These are phyloP conservation scores for Mycena rosella DNA, from an alignment of 768 basidiomycete species.

Conservation along the genomic window DNA sequence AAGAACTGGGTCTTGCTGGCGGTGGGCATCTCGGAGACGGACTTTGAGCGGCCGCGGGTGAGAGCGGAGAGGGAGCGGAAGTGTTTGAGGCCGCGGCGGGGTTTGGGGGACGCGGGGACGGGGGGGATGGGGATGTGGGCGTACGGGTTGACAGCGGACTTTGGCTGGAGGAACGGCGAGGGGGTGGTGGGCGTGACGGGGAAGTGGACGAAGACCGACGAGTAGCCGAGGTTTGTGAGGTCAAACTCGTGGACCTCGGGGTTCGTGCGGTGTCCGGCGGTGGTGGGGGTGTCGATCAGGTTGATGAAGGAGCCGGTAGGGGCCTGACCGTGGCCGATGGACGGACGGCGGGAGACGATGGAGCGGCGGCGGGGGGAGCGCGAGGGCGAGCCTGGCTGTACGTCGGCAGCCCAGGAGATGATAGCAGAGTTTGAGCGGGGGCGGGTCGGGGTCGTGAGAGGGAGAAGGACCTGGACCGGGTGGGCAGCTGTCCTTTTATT, in stretches of 20 bases:
- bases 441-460: slow-evolving; percentile 36
- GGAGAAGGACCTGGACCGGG: slow-evolving; percentile 29
- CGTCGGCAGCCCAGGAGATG: slow-evolving; percentile 70
- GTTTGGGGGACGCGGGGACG: slow-evolving; percentile 34
- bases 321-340: slow-evolving; percentile 54
- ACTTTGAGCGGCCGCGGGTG: slow-evolving; percentile 56
- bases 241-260: slow-evolving; percentile 65
- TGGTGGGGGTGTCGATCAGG: slow-evolving; percentile 58
- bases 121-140: slow-evolving; percentile 41
- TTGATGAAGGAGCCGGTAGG: slow-evolving; percentile 64
- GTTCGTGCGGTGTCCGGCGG: slow-evolving; percentile 46
- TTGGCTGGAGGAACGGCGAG: slow-evolving; percentile 42
- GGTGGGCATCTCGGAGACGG: slow-evolving; percentile 30
- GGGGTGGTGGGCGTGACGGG: slow-evolving; percentile 61
- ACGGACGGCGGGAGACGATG: slow-evolving; percentile 42
- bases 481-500: slow-evolving; percentile 22
- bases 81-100: slow-evolving; percentile 52
- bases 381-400: slow-evolving; percentile 78
- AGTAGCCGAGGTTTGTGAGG: slow-evolving; percentile 73
- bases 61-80: slow-evolving; percentile 68
- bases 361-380: slow-evolving; percentile 53
- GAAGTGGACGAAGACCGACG: slow-evolving; percentile 72
- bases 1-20: slow-evolving; percentile 39
- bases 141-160: slow-evolving; percentile 39
- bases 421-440: slow-evolving; percentile 64